A percentile compares a stretch with the other conserved stretches of the same genome.
Conservation (phyloP, 1,284 basidiomycete species). For the Porogramme epimiltina region DNA sequence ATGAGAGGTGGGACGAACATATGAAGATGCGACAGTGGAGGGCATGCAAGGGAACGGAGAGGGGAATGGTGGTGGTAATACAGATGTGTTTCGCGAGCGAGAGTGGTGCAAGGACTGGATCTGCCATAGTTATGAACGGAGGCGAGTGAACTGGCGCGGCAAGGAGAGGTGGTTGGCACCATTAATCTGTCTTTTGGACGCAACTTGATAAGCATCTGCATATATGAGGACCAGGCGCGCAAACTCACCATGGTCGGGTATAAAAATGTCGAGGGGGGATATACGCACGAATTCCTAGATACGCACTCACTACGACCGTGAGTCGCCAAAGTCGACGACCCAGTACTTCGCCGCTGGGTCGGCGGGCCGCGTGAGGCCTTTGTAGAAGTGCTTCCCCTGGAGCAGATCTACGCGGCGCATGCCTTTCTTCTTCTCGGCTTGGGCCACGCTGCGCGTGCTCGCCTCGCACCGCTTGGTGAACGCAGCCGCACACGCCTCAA, state of each 20-base stretch:
- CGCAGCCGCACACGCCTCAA: slow-evolving; percentile 36
- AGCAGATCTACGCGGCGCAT: slow-evolving; percentile 55
- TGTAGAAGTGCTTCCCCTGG: slow-evolving; percentile 46
- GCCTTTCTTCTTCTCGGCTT: slow-evolving; percentile 38
- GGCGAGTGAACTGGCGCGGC: not conserved
- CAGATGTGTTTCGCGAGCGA: not conserved
- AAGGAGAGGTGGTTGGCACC: not conserved
- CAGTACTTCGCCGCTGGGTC: slow-evolving; percentile 14
- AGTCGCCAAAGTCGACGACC: slow-evolving; percentile 14
- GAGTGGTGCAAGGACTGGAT: not conserved
- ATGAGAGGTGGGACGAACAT: too few relatives aligned
- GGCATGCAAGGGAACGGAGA: too few relatives aligned
- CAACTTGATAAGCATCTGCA: not conserved
- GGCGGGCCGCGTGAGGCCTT: slow-evolving; percentile 34
- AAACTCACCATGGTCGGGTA: not conserved
- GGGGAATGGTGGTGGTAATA: too few relatives aligned
- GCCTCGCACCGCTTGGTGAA: slow-evolving; percentile 50
- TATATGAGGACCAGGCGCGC: not conserved
- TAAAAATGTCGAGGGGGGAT: not conserved
- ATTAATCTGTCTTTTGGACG: not conserved
- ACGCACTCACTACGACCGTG: not conserved
- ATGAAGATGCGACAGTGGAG: too few relatives aligned
- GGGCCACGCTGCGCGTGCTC: slow-evolving; percentile 1
- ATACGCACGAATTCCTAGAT: not conserved
- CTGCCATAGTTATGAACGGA: not conserved